Evolutionary conservation across 352 stramenopile genomes (phyloP).

Genomic region (Phytophthora pisi): DNA sequence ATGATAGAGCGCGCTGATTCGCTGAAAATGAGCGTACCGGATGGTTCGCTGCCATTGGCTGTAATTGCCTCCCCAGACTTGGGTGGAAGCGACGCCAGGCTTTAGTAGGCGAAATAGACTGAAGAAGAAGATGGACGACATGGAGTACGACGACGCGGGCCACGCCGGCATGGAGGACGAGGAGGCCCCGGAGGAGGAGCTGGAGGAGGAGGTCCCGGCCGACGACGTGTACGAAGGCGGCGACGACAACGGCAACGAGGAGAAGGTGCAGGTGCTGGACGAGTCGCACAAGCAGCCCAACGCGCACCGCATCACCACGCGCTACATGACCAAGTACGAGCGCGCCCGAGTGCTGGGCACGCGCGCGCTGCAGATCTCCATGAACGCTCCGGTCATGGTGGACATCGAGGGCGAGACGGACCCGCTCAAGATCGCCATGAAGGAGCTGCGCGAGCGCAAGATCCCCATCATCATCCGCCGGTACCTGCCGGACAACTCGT

Average conservation of each 20-base stretch:
- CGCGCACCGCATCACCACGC: constrained; percentile 94
- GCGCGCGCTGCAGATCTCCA: constrained; percentile 98
- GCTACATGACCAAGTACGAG: constrained; percentile 99
- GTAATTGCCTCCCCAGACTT: constrained; percentile 17
- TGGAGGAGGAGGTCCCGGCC: constrained; percentile 75
- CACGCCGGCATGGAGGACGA: constrained; percentile 86
- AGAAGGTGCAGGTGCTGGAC: constrained; percentile 83
- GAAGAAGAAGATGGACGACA: constrained; percentile 72
- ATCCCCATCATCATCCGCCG: constrained; percentile 99
- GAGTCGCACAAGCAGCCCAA: constrained; percentile 89
- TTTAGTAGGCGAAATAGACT: constrained; percentile 6
- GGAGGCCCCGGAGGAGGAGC: constrained; percentile 73
- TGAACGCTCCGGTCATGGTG: constrained; percentile 97
- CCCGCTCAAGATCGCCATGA: constrained; percentile 99
- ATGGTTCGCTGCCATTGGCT: constrained; percentile 22
- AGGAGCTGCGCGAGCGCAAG: constrained; percentile 98
- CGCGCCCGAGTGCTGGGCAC: constrained; percentile 97
- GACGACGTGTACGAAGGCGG: constrained; percentile 75
- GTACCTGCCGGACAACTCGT: constrained; percentile 98
- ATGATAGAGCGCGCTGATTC: constrained; percentile 6
- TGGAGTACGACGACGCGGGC: constrained; percentile 83
- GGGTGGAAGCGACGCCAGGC: constrained; percentile 24
- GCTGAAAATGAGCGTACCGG: constrained; percentile 4
- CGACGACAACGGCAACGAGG: constrained; percentile 56
- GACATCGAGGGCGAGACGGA: constrained; percentile 99